Conservation (phyloP, 306 rosid genomes). For the Cucurbita pepo region DNA sequence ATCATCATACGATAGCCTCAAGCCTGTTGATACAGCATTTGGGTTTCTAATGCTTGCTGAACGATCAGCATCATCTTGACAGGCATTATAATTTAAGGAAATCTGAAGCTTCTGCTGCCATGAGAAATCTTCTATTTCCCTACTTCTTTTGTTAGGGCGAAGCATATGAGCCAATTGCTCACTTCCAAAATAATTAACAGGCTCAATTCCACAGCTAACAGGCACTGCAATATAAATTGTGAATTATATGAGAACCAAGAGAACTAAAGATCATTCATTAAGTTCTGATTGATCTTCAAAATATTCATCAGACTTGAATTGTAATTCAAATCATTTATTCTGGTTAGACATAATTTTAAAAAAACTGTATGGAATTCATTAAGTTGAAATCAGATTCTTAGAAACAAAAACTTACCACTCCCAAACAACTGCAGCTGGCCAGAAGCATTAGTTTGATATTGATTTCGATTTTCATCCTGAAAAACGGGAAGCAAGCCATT, state of each 20-base stretch:
- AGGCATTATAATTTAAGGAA: slow-evolving; percentile 44
- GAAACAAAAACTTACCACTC: slow-evolving; percentile 38
- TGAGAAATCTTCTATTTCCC: slow-evolving; percentile 54
- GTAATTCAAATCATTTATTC: not conserved
- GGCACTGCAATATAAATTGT: slow-evolving; percentile 37
- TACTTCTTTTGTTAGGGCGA: slow-evolving; percentile 47
- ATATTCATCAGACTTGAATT: not conserved
- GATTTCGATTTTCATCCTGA: slow-evolving; percentile 39
- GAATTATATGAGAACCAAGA: slow-evolving; percentile 6
- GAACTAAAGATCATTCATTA: not conserved
- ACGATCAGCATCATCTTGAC: slow-evolving; percentile 56
- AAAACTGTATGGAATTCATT: not conserved
- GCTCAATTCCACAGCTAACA: slow-evolving; percentile 60
- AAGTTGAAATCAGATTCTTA: slow-evolving; percentile 3
- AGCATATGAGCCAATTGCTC: slow-evolving; percentile 48
- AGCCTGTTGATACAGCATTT: slow-evolving; percentile 75
- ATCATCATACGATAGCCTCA: slow-evolving; percentile 74
- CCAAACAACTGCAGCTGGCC: slow-evolving; percentile 74
- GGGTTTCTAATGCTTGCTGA: slow-evolving; percentile 63
- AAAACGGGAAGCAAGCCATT: slow-evolving; percentile 60
- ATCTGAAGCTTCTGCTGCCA: slow-evolving; percentile 73
- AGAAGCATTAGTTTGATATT: slow-evolving; percentile 44
- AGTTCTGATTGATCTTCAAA: not conserved
- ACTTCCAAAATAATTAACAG: slow-evolving; percentile 59
- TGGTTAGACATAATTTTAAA: not conserved